A percentile compares a stretch with the other conserved stretches of the same genome.
These are phyloP conservation scores for Pelomyxa schiedti DNA, from an alignment of 78 protist genomes.

Conservation along the genomic window DNA sequence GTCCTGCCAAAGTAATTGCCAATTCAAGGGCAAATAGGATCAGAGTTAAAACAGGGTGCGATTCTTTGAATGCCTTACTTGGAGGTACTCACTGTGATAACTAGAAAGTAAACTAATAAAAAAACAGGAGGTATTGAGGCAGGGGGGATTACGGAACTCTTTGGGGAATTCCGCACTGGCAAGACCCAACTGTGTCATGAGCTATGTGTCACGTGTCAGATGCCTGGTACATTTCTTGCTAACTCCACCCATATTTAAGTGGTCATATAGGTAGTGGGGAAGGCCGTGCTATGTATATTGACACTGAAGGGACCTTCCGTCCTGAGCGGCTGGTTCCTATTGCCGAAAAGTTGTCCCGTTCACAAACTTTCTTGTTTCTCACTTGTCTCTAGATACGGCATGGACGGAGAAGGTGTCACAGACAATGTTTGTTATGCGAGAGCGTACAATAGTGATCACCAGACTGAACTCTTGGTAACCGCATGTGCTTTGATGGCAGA, in stretches of 20 bases:
- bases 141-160: slow-evolving; percentile 96
- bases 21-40: no score
- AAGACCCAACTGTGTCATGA: slow-evolving; percentile 99
- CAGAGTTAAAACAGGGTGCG: slow-evolving; percentile 5
- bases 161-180: slow-evolving; percentile 97
- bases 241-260: slow-evolving; percentile 13
- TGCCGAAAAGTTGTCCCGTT: no score
- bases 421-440: slow-evolving; percentile 97
- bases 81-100: slow-evolving; percentile 64
- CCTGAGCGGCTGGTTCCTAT: slow-evolving; percentile 90
- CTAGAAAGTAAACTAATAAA: slow-evolving; percentile 94
- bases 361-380: slow-evolving; percentile 21
- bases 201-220: slow-evolving; percentile 94
- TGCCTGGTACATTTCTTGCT: slow-evolving; percentile 12
- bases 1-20: no score
- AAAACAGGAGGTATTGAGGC: slow-evolving; percentile 96
- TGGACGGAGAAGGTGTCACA: slow-evolving; percentile 78
- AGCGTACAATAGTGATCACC: slow-evolving; percentile 97
- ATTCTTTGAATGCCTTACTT: no score
- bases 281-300: slow-evolving; percentile 97
- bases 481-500: slow-evolving; percentile 98
- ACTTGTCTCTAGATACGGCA: no score
- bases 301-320: slow-evolving; percentile 99
- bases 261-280: slow-evolving; percentile 99
- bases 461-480: slow-evolving; percentile 66